Conservation (phyloP, 2,329 filamentous ascomycete species). For the Sporothrix luriei region DNA sequence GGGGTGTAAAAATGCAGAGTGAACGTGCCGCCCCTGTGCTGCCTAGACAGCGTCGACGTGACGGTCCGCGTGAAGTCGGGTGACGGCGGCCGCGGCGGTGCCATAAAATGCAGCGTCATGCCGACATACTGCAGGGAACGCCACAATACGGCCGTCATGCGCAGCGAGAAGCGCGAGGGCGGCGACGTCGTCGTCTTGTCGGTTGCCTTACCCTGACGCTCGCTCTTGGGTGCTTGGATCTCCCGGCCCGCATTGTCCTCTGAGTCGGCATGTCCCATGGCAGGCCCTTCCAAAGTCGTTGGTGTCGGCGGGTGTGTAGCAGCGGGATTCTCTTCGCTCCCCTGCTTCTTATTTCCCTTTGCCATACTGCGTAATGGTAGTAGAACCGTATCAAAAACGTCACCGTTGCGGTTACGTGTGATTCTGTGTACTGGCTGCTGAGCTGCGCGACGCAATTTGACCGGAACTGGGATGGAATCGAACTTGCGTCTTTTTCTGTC, state of each 20-base stretch:
- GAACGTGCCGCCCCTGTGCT: conserved; percentile 41
- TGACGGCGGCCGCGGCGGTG: conserved; percentile 61
- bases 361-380: not conserved
- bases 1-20: conserved; percentile 50
- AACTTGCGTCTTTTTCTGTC: not conserved
- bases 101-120: conserved; percentile 67
- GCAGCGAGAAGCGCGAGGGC: conserved; percentile 60
- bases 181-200: conserved; percentile 35
- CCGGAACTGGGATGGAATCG: not conserved
- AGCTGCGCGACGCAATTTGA: not conserved
- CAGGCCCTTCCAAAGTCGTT: conserved; percentile 35
- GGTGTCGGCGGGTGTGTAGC: conserved; percentile 4
- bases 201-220: conserved; percentile 1
- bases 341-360: conserved; percentile 16
- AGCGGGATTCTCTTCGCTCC: not conserved
- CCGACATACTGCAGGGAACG: conserved; percentile 68
- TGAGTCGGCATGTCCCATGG: conserved; percentile 34
- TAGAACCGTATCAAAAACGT: not conserved
- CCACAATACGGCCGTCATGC: conserved; percentile 66
- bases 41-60: conserved; percentile 46
- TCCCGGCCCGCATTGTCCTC: conserved; percentile 29
- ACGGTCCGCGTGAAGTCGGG: conserved; percentile 63
- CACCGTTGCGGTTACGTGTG: not conserved
- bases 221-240: conserved; percentile 21
- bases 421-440: not conserved